Percentiles rank a stretch among this genome's conserved stretches.
Conservation (phyloP, 78 protist species). For the Cavenderia fasciculata region DNA sequence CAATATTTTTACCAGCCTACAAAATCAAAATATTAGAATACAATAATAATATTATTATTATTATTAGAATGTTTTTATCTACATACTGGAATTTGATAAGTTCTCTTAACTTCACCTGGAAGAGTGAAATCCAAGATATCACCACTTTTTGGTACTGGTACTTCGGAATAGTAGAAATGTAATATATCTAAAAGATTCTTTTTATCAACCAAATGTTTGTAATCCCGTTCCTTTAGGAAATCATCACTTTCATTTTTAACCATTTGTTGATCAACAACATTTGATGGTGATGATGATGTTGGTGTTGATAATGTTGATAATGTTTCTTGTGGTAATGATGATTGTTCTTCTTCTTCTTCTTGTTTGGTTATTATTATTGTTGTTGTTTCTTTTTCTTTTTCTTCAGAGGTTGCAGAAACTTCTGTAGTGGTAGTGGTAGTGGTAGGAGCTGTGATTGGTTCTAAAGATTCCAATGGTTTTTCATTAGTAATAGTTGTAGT, state of each 20-base stretch:
- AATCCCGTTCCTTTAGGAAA: neutral
- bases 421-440: too few species aligned
- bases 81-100: slow-evolving; percentile 49
- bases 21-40: neutral
- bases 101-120: slow-evolving; percentile 43
- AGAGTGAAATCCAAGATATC: slow-evolving; percentile 1
- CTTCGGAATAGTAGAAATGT: slow-evolving; percentile 22
- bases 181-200: slow-evolving; percentile 62
- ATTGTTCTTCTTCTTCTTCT: slow-evolving; percentile 13
- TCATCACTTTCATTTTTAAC: neutral
- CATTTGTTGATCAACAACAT: too few species aligned
- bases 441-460: too few species aligned
- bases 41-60: neutral
- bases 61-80: neutral
- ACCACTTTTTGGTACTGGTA: neutral
- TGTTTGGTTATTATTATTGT: neutral
- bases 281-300: neutral
- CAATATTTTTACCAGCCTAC: slow-evolving; percentile 18
- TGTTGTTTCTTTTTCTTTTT: neutral
- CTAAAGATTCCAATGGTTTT: too few species aligned
- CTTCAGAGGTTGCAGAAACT: too few species aligned
- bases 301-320: neutral
- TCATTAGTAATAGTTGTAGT: too few species aligned
- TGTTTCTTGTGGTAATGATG: neutral
- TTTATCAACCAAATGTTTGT: slow-evolving; percentile 60